Base-by-base conservation (phyloP, 140 eudicot species). In the Bidens hawaiensis region DNA sequence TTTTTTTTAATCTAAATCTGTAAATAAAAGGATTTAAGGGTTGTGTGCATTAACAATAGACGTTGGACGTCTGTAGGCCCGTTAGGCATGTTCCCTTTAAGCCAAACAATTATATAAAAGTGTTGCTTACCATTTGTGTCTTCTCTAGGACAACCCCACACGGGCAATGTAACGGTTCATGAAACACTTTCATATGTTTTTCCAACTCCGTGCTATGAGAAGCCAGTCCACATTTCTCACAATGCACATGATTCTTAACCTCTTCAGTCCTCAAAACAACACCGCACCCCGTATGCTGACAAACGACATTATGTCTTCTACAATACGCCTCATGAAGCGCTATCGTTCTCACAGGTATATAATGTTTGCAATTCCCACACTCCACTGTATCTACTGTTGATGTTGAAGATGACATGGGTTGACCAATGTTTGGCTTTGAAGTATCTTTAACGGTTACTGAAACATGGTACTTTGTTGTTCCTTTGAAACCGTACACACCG, bases 401-500 rank as follows among this genome's bases (percentile, higher is more conserved):
- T 14, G 66, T 17, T 18, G 87, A 65, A 47, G 94, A 77, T 13
- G 88, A 62, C 17, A 59, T 58, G n/a, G 83, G 85, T 65, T 87
- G 96, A 28, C 95, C 91, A 42, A 65, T 18, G 41, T 79, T 82
- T 27, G 53, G 31, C 13, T 60, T 69, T 2, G 83, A 18, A 60
- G 55, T 69, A 22, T 91, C 93, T 62, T 76, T 78, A 18, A 74
- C 8, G 18, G 15, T 60, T 34, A 84, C 81, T 2, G 77, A 71
- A 23, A 91, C 48, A 43, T 68, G 33, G 65, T 82, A 91, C 22
- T 74, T 82, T 25, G 96, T 77, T 43, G 73, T 84, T 28, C 95
- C 98, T 59, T 77, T 91, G 57, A 82, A 91, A n/a, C 98, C 98
- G 69, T 87, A 87, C 7, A 91, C 73, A 60, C 89, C 98, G n/a